Evolutionary conservation across 139 green algal genomes (phyloP).

Genomic region (Asterochloris sp.): DNA sequence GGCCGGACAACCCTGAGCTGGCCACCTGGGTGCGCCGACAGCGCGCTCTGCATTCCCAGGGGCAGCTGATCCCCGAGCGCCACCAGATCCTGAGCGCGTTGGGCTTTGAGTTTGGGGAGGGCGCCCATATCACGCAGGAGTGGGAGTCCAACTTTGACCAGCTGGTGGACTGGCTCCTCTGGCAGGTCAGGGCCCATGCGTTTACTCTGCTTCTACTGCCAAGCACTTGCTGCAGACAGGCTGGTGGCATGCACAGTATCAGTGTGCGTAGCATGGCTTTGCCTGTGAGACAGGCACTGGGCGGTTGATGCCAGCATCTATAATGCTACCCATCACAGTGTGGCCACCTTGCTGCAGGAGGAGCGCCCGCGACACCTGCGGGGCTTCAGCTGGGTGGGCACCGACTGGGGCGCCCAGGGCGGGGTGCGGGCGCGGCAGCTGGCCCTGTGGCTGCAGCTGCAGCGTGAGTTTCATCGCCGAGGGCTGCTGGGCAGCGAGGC

Average conservation of each 20-base stretch:
- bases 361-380: neutral
- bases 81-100: constrained; percentile 37
- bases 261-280: too few species aligned
- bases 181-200: neutral
- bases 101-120: constrained; percentile 64
- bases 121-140: constrained; percentile 51
- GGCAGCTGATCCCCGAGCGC: constrained; percentile 38
- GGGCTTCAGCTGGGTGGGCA: constrained; percentile 40
- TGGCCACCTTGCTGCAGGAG: neutral
- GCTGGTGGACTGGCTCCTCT: constrained; percentile 54
- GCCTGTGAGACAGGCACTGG: too few species aligned
- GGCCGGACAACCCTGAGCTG: constrained; percentile 34
- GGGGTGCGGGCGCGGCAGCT: constrained; percentile 41
- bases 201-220: neutral
- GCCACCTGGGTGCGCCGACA: constrained; percentile 47
- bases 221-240: neutral
- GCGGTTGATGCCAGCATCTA: too few species aligned
- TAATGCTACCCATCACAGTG: too few species aligned
- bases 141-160: constrained; percentile 65
- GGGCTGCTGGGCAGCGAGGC: constrained; percentile 39
- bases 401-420: constrained; percentile 40
- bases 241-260: neutral
- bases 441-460: constrained; percentile 51
- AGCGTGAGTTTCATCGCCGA: constrained; percentile 41
- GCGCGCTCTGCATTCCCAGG: constrained; percentile 31